Base-by-base conservation (phyloP, 805 yeast species). In the Priceomyces castillae region DNA sequence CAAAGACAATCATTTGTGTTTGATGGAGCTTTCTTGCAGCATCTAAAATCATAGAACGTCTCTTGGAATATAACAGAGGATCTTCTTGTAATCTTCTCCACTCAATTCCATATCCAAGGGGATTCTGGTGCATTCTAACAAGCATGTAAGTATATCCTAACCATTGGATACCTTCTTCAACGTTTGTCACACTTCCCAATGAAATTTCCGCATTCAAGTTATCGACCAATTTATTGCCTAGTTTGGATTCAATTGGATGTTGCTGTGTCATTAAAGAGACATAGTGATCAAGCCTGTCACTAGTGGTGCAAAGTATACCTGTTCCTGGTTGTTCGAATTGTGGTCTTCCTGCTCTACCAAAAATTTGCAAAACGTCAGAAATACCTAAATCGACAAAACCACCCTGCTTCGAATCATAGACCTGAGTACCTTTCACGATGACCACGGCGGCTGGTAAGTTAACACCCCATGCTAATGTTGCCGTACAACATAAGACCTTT, bases 381-480 rank as follows among this genome's bases (percentile, higher is more conserved):
- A 94, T 92, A 1, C 98, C 98, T 31, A 95, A 70, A 59, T 94
- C 99, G 2, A 84, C 80, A 57, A 82, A 88, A 0, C 99, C 99
- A 75, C 99, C 99, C 41, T 84, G 85, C 59, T 90, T 88, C 0
- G 98, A 77, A 59, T 94, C 95, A 59, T 94, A 94, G 0, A 94
- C 90, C 58, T 92, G 96, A 0, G 99, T 94, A 0, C 99, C 99
- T 57, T 94, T 94, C 25, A 94, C 82, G 49, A 94, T 87, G 16
- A 94, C 99, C 33, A 90, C 96, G 1, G 97, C 97, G 5, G 99
- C 99, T 1, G 99, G 99, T 46, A 94, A 71, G 59, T 94, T 94
- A 15, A 94, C 98, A 77, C 99, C 99, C 99, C 99, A 94, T 0
- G 99, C 99, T 46, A 94, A 77, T 0, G 99, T 94, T 0, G 99